These are phyloP conservation scores for Gossypium anomalum DNA, from an alignment of 345 rosid species.

Conservation along the genomic window DNA sequence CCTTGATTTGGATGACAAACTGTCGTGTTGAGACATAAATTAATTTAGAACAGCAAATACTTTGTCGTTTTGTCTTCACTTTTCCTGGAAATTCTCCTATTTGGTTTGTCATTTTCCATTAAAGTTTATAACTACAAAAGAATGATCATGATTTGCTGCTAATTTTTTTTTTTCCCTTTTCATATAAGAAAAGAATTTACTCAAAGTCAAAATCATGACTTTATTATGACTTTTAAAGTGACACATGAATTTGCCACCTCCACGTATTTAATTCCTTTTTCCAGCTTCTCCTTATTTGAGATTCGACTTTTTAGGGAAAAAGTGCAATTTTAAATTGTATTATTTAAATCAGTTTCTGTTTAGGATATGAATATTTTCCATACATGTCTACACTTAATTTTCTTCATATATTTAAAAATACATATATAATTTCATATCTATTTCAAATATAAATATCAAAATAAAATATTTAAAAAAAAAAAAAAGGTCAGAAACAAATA, in stretches of 20 bases:
- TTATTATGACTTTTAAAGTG: not conserved
- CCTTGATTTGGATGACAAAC: not conserved
- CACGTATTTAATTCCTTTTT: not conserved
- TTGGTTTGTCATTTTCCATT: not conserved
- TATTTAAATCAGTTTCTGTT: not conserved
- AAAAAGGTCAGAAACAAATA: no score
- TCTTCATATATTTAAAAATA: not conserved
- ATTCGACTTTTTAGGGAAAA: not conserved
- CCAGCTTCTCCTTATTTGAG: not conserved
- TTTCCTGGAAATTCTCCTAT: not conserved
- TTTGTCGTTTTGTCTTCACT: not conserved
- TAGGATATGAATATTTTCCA: no score
- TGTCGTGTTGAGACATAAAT: not conserved
- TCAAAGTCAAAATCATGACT: not conserved
- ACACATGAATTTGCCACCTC: not conserved
- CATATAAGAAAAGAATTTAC: not conserved
- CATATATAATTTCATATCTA: no score
- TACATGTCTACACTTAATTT: not conserved
- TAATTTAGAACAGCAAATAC: not conserved
- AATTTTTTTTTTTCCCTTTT: not conserved
- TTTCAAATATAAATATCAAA: no score
- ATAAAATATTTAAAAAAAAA: no score
- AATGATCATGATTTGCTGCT: not conserved
- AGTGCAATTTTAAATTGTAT: not conserved
- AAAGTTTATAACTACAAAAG: not conserved